Evolutionary conservation across 2,329 filamentous ascomycete genomes (phyloP), one percentile per base, ranked within the genome.

Genomic region (Ophiostoma angusticollis): DNA sequence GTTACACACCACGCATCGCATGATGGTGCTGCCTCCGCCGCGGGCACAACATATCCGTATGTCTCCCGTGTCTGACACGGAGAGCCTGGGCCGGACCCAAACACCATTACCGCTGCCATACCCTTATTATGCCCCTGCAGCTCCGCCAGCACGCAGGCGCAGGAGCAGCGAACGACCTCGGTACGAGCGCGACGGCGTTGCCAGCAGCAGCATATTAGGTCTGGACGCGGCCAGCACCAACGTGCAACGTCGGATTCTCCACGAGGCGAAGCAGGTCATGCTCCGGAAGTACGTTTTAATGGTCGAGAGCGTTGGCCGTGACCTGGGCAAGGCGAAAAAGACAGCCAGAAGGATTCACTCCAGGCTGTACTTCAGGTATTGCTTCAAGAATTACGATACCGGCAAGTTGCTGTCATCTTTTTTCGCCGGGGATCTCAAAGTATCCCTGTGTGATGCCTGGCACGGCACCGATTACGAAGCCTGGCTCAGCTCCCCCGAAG

Each of bases 371-470:
- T 45, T 53, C 41, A 53, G 54, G n/a, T 63, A 66, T 48, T 64
- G 53, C 33, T 57, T 70, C 9, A 58, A 57, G 3, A 31, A 51
- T 1, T 64, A 65, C 33, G 34, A 38, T 4, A 50, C 45, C 0
- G 52, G 58, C 3, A 40, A 53, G 27, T 62, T 70, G 27, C 49
- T 71, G 3, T 49, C 67, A 2, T 55, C 61, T 11, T 70, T 66
- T 43, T 64, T 67, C 38, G 58, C 65, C 2, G 47, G 47, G 5
- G 58, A 59, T 6, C 54, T 74, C 6, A 45, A 65, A 1, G 39
- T 50, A 2, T 45, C 44, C 4, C 50, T 68, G 2, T 55, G 58
- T 27, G 47, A 50, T 5, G 46, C 53, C 16, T 67, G 60, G 48
- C 45, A 50, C 4, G 39, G 41, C 1, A 54, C 54, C 8, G 52